Base-by-base conservation (phyloP, 2,329 filamentous ascomycete genomes). In the Fusarium redolens region DNA sequence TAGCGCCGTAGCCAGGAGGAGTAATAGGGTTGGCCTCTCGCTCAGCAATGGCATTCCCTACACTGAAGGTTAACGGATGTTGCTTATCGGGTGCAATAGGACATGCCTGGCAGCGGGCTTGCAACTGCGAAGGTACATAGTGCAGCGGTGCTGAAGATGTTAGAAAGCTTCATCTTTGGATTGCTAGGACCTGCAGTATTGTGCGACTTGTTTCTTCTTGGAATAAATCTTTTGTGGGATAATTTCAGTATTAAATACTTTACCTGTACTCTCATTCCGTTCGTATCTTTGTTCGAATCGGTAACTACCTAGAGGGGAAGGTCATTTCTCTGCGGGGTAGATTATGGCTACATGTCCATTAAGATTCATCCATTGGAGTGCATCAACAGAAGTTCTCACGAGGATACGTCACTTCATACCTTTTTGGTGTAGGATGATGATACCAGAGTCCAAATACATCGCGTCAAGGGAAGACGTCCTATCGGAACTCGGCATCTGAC, bases 71-170 rank as follows among this genome's bases (percentile, higher is more conserved):
- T 14, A 65, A 14, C 7, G 10, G 3, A 0, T 17, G 3, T 8
- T 20, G 6, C 14, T 9, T 4, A 3, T 1, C 5, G 5, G 0
- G 2, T 0, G 7, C 4, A 15, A 6, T 1, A 5, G 3, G 10
- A 18, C 33, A 20, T 12, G 56, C 62, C 35, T 13, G 48, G 59
- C 6, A 65, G 5, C 1, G 62, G 62, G 35, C 59, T 57, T 31
- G 59, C 48, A 22, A 12, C 12, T 50, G 41, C 30, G 28, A 64
- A 48, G 4, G 48, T 28, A 12, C 41, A 65, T 1, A 65, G 6
- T 4, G 37, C 20, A 13, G 30, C 59, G 12, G 35, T 20, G 4
- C n/a, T 40, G 20, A 65, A 13, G 6, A 35, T 25, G 10, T 37
- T 30, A 28, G 47, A 43, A 1, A 43, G 7, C 41, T 64, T 65